Conservation (phyloP, 768 basidiomycete genomes). For the Boletus vermiculosoides region DNA sequence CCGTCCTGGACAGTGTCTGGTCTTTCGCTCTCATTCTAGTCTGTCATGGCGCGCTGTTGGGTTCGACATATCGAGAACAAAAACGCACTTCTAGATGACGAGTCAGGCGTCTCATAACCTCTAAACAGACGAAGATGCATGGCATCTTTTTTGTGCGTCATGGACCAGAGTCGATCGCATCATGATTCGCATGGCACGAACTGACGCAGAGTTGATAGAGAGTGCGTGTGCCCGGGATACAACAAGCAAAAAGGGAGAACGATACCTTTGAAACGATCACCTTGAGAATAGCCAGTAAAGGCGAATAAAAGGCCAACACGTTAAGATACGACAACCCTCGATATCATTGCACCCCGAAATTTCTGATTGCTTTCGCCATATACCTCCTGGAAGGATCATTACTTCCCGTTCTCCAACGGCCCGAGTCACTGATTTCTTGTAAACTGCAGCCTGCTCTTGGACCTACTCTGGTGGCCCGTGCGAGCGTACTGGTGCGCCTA, state of each 20-base stretch:
- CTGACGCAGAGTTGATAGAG: slow-evolving; percentile 53
- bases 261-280: slow-evolving; percentile 50
- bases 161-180: slow-evolving; percentile 51
- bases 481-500: slow-evolving; percentile 41
- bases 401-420: slow-evolving; percentile 54
- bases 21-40: slow-evolving; percentile 65
- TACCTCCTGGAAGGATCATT: slow-evolving; percentile 38
- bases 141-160: slow-evolving; percentile 59
- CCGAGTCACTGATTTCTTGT: slow-evolving; percentile 46
- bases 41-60: slow-evolving; percentile 39
- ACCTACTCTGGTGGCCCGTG: slow-evolving; percentile 54
- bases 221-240: slow-evolving; percentile 55
- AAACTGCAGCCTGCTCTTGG: slow-evolving; percentile 41
- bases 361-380: background rate
- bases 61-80: background rate
- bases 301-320: background rate
- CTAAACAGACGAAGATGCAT: slow-evolving; percentile 27
- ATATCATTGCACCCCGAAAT: background rate
- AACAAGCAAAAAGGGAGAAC: slow-evolving; percentile 41
- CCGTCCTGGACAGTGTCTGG: slow-evolving; percentile 78
- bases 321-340: background rate
- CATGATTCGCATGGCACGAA: slow-evolving; percentile 48
- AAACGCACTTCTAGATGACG: background rate
- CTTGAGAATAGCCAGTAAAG: slow-evolving; percentile 15
- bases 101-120: slow-evolving; percentile 10